phyloP scores from a whole-genome alignment of 1,139 yeast genomes.

The Taphrina betulina region DNA sequence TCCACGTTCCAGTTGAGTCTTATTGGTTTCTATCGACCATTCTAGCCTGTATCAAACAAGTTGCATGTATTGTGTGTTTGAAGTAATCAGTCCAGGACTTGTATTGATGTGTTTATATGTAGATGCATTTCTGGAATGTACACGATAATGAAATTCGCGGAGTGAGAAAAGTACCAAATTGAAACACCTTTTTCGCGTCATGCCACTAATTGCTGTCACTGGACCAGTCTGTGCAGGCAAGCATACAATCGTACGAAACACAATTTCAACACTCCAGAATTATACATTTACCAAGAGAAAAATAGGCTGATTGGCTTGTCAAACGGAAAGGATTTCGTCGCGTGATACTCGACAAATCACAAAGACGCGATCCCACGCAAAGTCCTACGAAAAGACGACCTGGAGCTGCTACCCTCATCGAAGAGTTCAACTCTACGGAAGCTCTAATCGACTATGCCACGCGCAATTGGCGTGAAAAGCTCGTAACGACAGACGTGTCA shows the following conservation, averaged over 20 bases:
- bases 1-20: no score
- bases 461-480: conserved; percentile 62
- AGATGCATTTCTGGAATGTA: no score
- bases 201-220: conserved; percentile 27
- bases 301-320: conserved; percentile 14
- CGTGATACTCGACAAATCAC: not conserved
- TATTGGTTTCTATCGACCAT: no score
- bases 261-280: no score
- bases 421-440: conserved; percentile 38
- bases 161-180: no score
- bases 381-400: conserved; percentile 1
- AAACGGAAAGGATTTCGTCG: not conserved
- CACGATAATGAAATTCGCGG: no score
- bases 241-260: conserved; percentile 2
- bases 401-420: not conserved
- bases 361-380: not conserved
- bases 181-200: no score
- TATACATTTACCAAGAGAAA: no score
- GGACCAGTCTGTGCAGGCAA: conserved; percentile 28
- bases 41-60: no score
- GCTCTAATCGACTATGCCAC: conserved; percentile 66
- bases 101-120: no score
- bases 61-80: no score
- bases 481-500: conserved; percentile 58
- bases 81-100: no score